Conservation (phyloP, 176 grass and related monocot genomes). For the Phoenix roebelenii region DNA sequence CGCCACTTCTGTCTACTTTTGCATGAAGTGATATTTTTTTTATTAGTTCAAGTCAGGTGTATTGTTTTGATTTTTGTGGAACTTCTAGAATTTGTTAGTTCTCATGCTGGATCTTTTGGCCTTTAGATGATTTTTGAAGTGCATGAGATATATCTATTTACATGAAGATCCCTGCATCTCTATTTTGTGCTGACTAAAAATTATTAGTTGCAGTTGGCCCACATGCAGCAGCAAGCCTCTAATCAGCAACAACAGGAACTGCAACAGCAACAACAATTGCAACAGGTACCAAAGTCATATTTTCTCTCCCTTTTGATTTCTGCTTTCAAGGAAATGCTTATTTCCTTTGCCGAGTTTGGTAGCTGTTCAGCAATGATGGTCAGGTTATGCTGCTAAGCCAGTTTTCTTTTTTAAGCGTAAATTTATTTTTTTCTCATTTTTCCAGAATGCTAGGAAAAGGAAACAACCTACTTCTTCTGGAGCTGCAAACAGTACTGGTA, state of each 20-base stretch:
- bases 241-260: constrained; percentile 59
- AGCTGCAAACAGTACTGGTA: constrained; percentile 79
- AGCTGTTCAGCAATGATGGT: neutral
- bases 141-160: too few species aligned
- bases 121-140: too few species aligned
- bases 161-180: neutral
- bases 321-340: too few species aligned
- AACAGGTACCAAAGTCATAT: constrained; percentile 35
- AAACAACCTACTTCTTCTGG: constrained; percentile 80
- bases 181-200: constrained; percentile 5
- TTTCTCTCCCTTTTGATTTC: neutral
- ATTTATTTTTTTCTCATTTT: too few species aligned
- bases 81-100: too few species aligned
- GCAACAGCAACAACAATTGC: constrained; percentile 59
- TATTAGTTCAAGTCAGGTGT: too few species aligned
- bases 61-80: too few species aligned
- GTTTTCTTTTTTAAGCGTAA: too few species aligned
- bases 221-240: constrained; percentile 81
- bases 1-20: too few species aligned
- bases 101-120: too few species aligned
- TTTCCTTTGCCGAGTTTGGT: constrained; percentile 8
- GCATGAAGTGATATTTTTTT: too few species aligned
- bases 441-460: constrained; percentile 63
- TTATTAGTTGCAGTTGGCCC: constrained; percentile 61
- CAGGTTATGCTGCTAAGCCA: too few species aligned